phyloP scores from a whole-genome alignment of 176 grass and related monocot genomes.

The Metroxylon sagu region DNA sequence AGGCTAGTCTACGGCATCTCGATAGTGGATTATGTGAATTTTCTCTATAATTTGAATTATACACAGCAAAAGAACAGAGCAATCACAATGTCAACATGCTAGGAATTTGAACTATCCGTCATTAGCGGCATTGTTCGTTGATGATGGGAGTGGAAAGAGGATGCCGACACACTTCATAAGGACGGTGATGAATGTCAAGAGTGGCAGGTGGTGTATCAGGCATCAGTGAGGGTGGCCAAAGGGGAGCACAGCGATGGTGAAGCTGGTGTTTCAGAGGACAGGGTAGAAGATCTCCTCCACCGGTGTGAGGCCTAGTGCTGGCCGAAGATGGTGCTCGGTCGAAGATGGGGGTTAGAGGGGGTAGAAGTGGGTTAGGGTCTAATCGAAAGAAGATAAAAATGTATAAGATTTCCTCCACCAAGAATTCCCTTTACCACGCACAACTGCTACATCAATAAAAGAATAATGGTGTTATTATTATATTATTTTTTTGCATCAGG shows the following conservation, averaged over 20 bases:
- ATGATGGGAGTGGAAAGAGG: conserved; percentile 2
- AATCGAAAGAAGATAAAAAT: too few relatives aligned
- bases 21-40: conserved; percentile 43
- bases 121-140: conserved; percentile 42
- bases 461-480: too few relatives aligned
- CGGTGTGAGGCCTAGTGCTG: too few relatives aligned
- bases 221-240: conserved; percentile 29
- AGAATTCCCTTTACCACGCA: too few relatives aligned
- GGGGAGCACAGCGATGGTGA: conserved; percentile 60
- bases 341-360: too few relatives aligned
- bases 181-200: conserved; percentile 62
- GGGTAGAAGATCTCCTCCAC: conserved; percentile 32
- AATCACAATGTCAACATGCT: conserved; percentile 53
- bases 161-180: conserved; percentile 67
- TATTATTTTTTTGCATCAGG: too few relatives aligned
- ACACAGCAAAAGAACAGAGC: conserved; percentile 72
- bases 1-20: conserved; percentile 68
- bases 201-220: conserved; percentile 35
- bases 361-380: too few relatives aligned
- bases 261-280: conserved; percentile 57
- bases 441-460: too few relatives aligned
- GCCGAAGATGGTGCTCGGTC: too few relatives aligned
- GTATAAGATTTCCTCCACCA: too few relatives aligned
- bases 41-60: conserved; percentile 85
- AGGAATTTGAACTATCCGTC: conserved; percentile 89